These are phyloP conservation scores for Leucosporidium yakuticum DNA, from an alignment of 768 basidiomycete genomes.

Conservation along the genomic window DNA sequence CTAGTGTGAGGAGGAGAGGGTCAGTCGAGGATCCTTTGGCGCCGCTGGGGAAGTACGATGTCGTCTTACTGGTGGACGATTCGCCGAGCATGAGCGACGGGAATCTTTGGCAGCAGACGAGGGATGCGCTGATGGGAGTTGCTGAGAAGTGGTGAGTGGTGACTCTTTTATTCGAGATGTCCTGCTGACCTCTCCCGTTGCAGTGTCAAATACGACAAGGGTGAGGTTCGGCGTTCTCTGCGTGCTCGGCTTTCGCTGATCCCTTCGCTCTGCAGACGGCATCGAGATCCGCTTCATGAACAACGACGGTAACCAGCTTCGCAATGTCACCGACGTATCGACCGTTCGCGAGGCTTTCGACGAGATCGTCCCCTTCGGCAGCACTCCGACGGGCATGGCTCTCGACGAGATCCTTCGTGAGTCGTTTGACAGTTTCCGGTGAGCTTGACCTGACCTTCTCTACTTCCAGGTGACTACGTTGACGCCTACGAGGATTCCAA, in stretches of 20 bases:
- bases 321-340: slow-evolving; percentile 2
- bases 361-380: slow-evolving; percentile 15
- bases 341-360: slow-evolving; percentile 22
- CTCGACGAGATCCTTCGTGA: background rate
- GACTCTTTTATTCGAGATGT: background rate
- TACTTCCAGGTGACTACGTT: slow-evolving; percentile 22
- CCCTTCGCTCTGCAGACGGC: background rate
- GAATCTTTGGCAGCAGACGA: slow-evolving; percentile 25
- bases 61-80: slow-evolving; percentile 32
- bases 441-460: too few species aligned
- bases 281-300: slow-evolving; percentile 31
- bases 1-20: background rate
- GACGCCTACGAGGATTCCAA: slow-evolving; percentile 29
- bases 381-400: slow-evolving; percentile 7
- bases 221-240: background rate
- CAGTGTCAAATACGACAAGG: slow-evolving; percentile 18
- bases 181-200: background rate
- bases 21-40: slow-evolving; percentile 19
- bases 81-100: slow-evolving; percentile 23
- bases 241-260: background rate
- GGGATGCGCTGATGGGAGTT: slow-evolving; percentile 29
- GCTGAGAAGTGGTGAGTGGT: slow-evolving; percentile 11
- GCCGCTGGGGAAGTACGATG: slow-evolving; percentile 13
- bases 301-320: background rate
- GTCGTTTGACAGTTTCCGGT: background rate